Conservation (phyloP, 768 basidiomycete genomes). For the Kwoniella heveanensis region DNA sequence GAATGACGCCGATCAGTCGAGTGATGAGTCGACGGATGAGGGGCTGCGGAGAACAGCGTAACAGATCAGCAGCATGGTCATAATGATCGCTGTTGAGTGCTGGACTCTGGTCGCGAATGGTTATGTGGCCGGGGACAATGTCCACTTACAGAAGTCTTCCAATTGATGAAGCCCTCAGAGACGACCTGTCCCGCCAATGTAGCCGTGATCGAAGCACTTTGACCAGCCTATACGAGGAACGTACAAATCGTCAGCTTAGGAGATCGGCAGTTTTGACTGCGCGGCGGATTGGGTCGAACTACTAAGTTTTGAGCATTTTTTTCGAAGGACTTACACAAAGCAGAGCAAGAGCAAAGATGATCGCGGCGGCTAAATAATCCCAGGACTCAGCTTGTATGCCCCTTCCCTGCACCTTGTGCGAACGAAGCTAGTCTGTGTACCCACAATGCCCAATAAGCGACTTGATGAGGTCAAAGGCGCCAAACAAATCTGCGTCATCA, state of each 20-base stretch:
- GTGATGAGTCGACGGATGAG: constrained; percentile 76
- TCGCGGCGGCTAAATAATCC: constrained; percentile 66
- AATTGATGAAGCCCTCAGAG: constrained; percentile 83
- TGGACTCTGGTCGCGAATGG: too few relatives aligned
- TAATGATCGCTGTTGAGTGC: too few relatives aligned
- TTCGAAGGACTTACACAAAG: constrained; percentile 61
- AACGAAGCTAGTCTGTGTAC: constrained; percentile 34
- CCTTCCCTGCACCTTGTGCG: neutral
- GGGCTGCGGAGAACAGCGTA: constrained; percentile 31
- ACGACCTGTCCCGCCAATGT: constrained; percentile 89
- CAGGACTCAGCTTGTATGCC: neutral
- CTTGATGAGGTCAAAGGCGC: constrained; percentile 76
- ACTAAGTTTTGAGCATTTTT: too few relatives aligned
- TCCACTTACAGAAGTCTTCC: constrained; percentile 67
- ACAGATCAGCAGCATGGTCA: too few relatives aligned
- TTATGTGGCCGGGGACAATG: too few relatives aligned
- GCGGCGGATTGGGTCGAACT: too few relatives aligned
- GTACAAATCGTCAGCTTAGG: too few relatives aligned
- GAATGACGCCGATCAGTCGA: constrained; percentile 76
- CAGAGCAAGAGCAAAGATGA: constrained; percentile 84
- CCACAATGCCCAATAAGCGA: constrained; percentile 68
- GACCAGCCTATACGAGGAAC: constrained; percentile 63
- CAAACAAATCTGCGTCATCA: constrained; percentile 73
- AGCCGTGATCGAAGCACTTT: constrained; percentile 85
- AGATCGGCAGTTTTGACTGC: too few relatives aligned